phyloP scores from a whole-genome alignment of 163 green algal genomes.

The Chlamydomonas reinhardtii region DNA sequence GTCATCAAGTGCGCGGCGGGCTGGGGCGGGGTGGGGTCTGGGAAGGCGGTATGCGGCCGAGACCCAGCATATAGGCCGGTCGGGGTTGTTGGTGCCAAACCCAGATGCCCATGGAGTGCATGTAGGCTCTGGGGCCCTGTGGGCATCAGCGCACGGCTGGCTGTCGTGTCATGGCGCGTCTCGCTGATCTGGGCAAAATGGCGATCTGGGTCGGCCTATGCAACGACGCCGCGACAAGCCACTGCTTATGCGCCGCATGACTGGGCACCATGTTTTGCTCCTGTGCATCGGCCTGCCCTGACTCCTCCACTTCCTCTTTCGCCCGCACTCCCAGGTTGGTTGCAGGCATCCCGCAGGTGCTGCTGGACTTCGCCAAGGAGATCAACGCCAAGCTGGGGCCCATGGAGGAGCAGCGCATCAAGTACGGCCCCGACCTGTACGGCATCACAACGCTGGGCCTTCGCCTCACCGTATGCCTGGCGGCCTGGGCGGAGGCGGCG shows the following conservation, averaged over 20 bases:
- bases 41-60: neutral
- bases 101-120: no score
- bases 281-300: no score
- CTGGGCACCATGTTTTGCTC: no score
- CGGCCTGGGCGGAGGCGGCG: conserved; percentile 22
- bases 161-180: neutral
- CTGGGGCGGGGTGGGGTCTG: neutral
- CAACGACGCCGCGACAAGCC: no score
- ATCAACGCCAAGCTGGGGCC: conserved; percentile 70
- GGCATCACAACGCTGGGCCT: conserved; percentile 47
- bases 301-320: no score
- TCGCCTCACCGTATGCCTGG: conserved; percentile 30
- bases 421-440: conserved; percentile 56
- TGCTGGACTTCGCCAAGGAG: conserved; percentile 70
- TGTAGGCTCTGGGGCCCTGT: no score
- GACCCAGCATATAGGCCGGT: no score
- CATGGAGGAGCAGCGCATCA: conserved; percentile 71
- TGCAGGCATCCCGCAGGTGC: conserved; percentile 62
- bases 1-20: conserved; percentile 15
- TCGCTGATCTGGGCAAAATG: no score
- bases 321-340: conserved; percentile 58
- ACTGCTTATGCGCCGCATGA: no score
- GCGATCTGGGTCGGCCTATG: no score
- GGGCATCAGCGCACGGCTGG: neutral
- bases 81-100: no score